These are phyloP conservation scores for Clarireedia homoeocarpa DNA, from an alignment of 2,329 filamentous ascomycete species.

Conservation along the genomic window DNA sequence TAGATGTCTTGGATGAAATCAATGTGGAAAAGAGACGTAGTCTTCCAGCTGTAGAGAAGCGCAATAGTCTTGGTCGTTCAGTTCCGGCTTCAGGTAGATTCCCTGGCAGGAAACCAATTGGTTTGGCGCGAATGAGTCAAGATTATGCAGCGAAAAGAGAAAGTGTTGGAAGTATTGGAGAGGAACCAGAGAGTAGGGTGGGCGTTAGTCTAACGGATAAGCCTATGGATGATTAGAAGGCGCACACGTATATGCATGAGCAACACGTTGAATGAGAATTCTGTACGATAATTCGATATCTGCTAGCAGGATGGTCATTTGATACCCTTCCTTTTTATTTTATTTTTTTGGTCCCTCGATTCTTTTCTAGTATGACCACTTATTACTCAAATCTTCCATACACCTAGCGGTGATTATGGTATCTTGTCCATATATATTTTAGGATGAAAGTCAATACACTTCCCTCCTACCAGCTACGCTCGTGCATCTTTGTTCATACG, in stretches of 20 bases:
- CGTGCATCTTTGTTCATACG: too few species aligned
- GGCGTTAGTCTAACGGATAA: slow-evolving; percentile 66
- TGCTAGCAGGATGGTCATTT: background rate
- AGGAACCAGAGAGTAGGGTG: slow-evolving; percentile 31
- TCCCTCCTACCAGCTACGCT: too few species aligned
- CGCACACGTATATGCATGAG: background rate
- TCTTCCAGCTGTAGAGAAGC: slow-evolving; percentile 40
- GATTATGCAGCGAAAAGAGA: slow-evolving; percentile 24
- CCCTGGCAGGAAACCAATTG: slow-evolving; percentile 30
- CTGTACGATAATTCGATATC: slow-evolving; percentile 1
- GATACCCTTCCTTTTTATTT: background rate
- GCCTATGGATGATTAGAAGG: slow-evolving; percentile 64
- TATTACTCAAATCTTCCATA: too few species aligned
- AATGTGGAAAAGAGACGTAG: slow-evolving; percentile 26
- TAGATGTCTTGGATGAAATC: slow-evolving; percentile 16
- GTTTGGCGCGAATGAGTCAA: slow-evolving; percentile 28
- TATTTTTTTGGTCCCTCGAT: background rate
- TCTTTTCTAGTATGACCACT: background rate
- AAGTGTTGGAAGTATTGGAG: slow-evolving; percentile 20
- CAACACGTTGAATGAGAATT: background rate
- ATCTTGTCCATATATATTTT: too few species aligned
- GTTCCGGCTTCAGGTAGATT: slow-evolving; percentile 35
- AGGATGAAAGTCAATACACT: too few species aligned
- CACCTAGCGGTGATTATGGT: too few species aligned
- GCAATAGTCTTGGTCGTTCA: slow-evolving; percentile 53